Conservation (phyloP, 106 monocot species). For the Hemerocallis citrina region DNA sequence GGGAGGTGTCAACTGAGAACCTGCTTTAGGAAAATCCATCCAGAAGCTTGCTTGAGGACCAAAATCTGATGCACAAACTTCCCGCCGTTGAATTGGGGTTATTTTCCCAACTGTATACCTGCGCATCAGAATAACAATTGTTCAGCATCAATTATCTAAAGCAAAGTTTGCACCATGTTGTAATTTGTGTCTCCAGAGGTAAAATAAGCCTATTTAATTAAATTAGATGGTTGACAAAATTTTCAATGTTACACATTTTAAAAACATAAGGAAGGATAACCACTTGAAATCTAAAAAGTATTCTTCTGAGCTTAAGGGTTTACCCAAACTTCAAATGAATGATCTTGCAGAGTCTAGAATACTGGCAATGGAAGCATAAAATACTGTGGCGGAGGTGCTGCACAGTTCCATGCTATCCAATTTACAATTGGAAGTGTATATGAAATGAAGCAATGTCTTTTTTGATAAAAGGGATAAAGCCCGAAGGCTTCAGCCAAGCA, state of each 20-base stretch:
- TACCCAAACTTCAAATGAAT: too few relatives aligned
- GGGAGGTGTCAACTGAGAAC: conserved; percentile 80
- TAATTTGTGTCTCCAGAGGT: background rate
- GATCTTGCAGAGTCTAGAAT: too few relatives aligned
- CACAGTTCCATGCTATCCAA: too few relatives aligned
- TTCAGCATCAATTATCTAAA: background rate
- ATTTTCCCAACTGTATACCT: conserved; percentile 99
- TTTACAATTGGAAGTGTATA: too few relatives aligned
- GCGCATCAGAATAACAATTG: conserved; percentile 6
- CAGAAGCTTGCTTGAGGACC: conserved; percentile 88
- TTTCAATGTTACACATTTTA: background rate
- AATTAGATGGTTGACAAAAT: background rate
- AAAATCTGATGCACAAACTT: conserved; percentile 83
- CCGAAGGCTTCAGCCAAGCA: too few relatives aligned
- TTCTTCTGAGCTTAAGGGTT: too few relatives aligned
- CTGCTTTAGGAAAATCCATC: conserved; percentile 88
- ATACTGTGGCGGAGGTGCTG: too few relatives aligned
- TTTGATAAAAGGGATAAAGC: too few relatives aligned
- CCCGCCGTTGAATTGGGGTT: conserved; percentile 89
- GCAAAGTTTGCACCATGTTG: background rate
- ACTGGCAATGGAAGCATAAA: too few relatives aligned
- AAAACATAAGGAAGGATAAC: background rate
- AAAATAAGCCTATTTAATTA: background rate
- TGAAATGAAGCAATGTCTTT: too few relatives aligned
- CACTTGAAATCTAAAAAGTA: background rate